Percentiles rank a stretch among this genome's conserved stretches.
These are phyloP conservation scores for Biscogniauxia mediterranea DNA, from an alignment of 2,329 filamentous ascomycete species.

Conservation along the genomic window DNA sequence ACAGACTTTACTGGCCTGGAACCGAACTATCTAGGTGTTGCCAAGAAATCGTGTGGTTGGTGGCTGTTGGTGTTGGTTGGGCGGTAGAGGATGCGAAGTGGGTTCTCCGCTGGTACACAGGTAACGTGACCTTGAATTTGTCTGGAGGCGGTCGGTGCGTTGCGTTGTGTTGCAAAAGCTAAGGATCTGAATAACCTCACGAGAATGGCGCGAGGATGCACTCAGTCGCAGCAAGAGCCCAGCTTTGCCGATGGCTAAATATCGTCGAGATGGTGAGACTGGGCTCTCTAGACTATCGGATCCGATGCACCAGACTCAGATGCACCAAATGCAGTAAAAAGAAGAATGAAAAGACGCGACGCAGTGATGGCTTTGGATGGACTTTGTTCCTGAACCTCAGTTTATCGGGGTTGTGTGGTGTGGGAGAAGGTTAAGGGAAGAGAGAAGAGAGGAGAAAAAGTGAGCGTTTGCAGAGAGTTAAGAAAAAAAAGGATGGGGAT, in stretches of 20 bases:
- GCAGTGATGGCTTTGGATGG: constrained; percentile 38
- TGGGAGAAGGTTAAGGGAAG: constrained; percentile 17
- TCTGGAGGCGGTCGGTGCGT: constrained; percentile 27
- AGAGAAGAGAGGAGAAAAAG: constrained; percentile 27
- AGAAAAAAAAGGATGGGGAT: constrained; percentile 36
- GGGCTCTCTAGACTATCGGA: constrained; percentile 15
- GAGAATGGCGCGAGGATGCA: constrained; percentile 19
- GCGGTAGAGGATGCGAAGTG: constrained; percentile 11
- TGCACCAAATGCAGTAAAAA: constrained; percentile 27
- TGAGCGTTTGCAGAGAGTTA: constrained; percentile 26
- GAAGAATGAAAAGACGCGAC: constrained; percentile 30
- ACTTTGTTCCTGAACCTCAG: constrained; percentile 32
- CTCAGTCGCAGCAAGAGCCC: constrained; percentile 10
- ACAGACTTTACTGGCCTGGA: background rate
- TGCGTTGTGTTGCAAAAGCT: constrained; percentile 18
- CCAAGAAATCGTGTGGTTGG: background rate
- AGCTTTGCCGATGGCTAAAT: constrained; percentile 16
- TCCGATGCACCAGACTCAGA: constrained; percentile 24
- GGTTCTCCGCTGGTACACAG: constrained; percentile 18
- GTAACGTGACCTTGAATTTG: constrained; percentile 33
- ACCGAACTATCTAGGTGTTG: background rate
- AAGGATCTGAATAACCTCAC: constrained; percentile 32
- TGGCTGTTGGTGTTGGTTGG: constrained; percentile 9
- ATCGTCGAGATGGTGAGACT: constrained; percentile 7
- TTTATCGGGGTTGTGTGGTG: constrained; percentile 31